These are phyloP conservation scores for Corylus heterophylla DNA, from an alignment of 306 rosid genomes.

Conservation along the genomic window DNA sequence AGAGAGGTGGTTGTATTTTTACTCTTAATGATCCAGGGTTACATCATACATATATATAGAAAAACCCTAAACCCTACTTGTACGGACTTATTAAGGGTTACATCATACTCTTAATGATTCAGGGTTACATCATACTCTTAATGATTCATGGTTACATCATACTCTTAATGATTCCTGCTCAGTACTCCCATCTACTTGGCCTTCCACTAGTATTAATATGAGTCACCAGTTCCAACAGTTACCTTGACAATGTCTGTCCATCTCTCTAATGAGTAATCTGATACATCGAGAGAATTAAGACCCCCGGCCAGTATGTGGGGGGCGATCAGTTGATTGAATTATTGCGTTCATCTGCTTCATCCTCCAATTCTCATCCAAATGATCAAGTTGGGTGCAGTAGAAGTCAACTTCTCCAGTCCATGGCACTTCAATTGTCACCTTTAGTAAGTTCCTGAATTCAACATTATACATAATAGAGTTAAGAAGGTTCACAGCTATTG, in stretches of 20 bases:
- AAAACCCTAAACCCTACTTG: too few species aligned
- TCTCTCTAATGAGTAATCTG: slow-evolving; percentile 74
- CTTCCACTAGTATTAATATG: too few species aligned
- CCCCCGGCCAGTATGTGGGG: slow-evolving; percentile 82
- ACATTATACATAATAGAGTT: slow-evolving; percentile 11
- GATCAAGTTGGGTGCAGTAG: slow-evolving; percentile 85
- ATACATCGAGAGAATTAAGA: slow-evolving; percentile 60
- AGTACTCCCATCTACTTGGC: too few species aligned
- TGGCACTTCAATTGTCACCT: slow-evolving; percentile 82
- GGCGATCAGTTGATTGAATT: slow-evolving; percentile 61
- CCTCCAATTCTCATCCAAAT: slow-evolving; percentile 90
- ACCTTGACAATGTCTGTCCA: slow-evolving; percentile 78
- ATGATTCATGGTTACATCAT: too few species aligned
- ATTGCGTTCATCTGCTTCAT: slow-evolving; percentile 81
- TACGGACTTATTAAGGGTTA: too few species aligned
- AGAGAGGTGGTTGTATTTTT: too few species aligned
- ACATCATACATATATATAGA: too few species aligned
- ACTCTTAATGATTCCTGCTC: too few species aligned
- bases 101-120: too few species aligned
- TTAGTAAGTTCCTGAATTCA: slow-evolving; percentile 61
- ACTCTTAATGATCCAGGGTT: too few species aligned
- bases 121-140: too few species aligned
- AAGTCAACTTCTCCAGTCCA: slow-evolving; percentile 76
- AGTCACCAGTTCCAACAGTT: not conserved
- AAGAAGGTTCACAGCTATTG: not conserved